Conservation (phyloP, 1,284 basidiomycete species). For the Hypsizygus ulmarius region DNA sequence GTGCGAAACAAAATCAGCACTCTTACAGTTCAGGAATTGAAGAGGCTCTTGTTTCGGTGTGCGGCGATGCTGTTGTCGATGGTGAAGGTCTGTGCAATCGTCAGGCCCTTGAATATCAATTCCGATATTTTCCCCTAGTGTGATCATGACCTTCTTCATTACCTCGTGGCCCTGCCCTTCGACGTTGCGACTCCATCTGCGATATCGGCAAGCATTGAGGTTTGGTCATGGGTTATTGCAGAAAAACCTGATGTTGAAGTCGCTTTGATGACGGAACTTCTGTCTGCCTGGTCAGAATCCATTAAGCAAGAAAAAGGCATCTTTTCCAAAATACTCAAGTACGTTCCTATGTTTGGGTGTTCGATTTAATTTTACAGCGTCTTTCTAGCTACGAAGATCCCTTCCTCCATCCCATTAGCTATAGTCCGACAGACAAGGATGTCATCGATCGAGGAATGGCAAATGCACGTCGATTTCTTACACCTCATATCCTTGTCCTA, state of each 20-base stretch:
- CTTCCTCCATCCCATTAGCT: conserved; percentile 83
- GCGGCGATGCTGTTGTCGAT: conserved; percentile 77
- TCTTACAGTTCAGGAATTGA: conserved; percentile 77
- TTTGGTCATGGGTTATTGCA: conserved; percentile 96
- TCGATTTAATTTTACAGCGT: conserved; percentile 7
- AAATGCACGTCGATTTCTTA: conserved; percentile 73
- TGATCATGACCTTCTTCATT: conserved; percentile 85
- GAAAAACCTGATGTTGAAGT: conserved; percentile 77
- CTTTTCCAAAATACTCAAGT: conserved; percentile 83
- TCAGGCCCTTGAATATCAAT: background rate
- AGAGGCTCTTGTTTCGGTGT: conserved; percentile 84
- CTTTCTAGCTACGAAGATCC: conserved; percentile 76
- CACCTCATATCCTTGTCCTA: conserved; percentile 83
- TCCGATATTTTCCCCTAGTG: conserved; percentile 45
- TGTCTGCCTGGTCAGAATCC: conserved; percentile 84
- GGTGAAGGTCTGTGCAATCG: conserved; percentile 47
- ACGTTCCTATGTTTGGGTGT: conserved; percentile 26
- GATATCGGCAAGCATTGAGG: conserved; percentile 85
- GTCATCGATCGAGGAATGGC: conserved; percentile 73
- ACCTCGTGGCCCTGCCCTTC: conserved; percentile 87
- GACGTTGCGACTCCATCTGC: conserved; percentile 86
- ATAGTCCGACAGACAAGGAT: conserved; percentile 88
- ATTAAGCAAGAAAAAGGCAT: conserved; percentile 78
- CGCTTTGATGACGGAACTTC: conserved; percentile 81
- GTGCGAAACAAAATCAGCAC: conserved; percentile 71